phyloP scores from a whole-genome alignment of 1,284 basidiomycete species.

The Malassezia sp. region DNA sequence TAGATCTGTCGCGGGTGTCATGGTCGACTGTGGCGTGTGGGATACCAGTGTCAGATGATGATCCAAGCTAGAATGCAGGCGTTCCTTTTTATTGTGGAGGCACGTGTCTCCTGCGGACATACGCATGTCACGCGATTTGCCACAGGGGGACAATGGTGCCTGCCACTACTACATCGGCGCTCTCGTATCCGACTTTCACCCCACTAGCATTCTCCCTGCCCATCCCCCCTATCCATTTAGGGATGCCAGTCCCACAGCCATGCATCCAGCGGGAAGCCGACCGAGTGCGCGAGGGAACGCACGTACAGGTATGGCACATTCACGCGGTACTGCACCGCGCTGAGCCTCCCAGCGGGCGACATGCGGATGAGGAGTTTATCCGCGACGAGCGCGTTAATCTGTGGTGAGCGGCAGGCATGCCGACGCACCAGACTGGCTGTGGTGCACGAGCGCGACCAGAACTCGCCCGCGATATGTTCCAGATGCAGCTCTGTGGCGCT shows the following conservation, averaged over 20 bases:
- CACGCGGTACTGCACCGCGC: constrained; percentile 16
- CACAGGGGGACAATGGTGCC: too few relatives aligned
- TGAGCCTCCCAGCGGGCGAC: constrained; percentile 14
- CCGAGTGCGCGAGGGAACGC: constrained; percentile 6
- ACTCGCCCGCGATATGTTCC: constrained; percentile 16
- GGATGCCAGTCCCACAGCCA: constrained; percentile 12
- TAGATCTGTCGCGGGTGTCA: too few relatives aligned
- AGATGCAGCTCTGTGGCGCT: constrained; percentile 4
- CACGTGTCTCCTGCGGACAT: too few relatives aligned
- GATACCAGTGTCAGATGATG: too few relatives aligned
- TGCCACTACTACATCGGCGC: background rate
- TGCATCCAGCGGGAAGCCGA: constrained; percentile 11
- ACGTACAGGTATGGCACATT: constrained; percentile 9
- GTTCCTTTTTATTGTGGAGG: too few relatives aligned
- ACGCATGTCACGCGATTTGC: too few relatives aligned
- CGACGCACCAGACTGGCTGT: too few relatives aligned
- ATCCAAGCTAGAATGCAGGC: too few relatives aligned
- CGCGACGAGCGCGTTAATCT: constrained; percentile 14
- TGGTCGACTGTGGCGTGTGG: too few relatives aligned
- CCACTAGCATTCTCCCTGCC: too few relatives aligned
- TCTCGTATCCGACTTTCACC: too few relatives aligned
- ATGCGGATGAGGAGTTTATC: constrained; percentile 13
- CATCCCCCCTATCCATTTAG: background rate
- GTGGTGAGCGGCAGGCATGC: too few relatives aligned
- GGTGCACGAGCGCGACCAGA: constrained; percentile 15